Evolutionary conservation across 2,329 filamentous ascomycete genomes (phyloP), one percentile per base, ranked within the genome.

Genomic region (Cercospora berteroae): DNA sequence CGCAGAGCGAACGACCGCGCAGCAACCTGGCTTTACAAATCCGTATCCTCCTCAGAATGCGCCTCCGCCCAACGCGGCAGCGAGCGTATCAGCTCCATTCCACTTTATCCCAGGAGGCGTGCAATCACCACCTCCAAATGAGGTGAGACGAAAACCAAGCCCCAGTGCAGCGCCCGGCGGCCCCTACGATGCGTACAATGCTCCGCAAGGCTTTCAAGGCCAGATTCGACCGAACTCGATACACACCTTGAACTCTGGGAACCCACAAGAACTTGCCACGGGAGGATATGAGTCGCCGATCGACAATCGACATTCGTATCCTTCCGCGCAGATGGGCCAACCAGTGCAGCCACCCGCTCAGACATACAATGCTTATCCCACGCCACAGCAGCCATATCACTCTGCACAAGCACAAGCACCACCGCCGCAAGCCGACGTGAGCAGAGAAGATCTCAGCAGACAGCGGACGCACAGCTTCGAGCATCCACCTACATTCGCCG

Each of bases 181-280:
- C 73, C 79, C 63, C 65, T 71, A 65, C 77, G 79, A 50, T 79
- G 80, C 73, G n/a, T 75, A 74, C 80, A 79, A 72, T 77, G 79
- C 68, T 52, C 69, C 69, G 20, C 69, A 71, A 25, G 69, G 59
- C 13, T 77, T 77, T 59, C 75, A 77, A 76, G 71, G 69, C 72
- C 80, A 71, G 79, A 82, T 75, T 71, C 70, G 76, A 57, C 77
- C 77, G 10, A 77, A 72, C 66, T 79, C 66, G 73, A 81, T 75
- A 75, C 79, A 76, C 72, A 79, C 77, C 0, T 74, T 78, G 12
- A 78, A 78, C 69, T 74, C 72, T 58, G 78, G 78, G 23, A 77
- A 79, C 56, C 82, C 83, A 5, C 82, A 84, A 67, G 83, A 84
- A 72, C 76, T 84, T 18, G 79, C 81, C 18, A 82, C 81, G 4